Percentiles rank a stretch among this genome's conserved stretches.
These are phyloP conservation scores for Nemania serpens DNA, from an alignment of 2,329 filamentous ascomycete genomes.

Conservation along the genomic window DNA sequence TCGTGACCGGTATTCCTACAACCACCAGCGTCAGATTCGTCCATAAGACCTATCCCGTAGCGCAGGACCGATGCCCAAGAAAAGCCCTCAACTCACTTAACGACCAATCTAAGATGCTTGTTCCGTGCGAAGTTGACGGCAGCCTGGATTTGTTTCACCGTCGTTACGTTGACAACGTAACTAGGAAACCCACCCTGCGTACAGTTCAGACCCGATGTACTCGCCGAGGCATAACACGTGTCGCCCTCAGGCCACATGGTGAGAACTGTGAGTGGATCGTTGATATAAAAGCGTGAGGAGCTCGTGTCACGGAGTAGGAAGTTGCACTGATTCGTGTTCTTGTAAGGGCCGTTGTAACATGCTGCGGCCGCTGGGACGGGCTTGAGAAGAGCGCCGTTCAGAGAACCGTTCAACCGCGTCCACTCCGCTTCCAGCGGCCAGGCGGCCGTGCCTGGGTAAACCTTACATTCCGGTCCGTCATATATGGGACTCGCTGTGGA, in stretches of 20 bases:
- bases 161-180: conserved; percentile 47
- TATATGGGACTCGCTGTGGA: conserved; percentile 32
- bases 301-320: conserved; percentile 39
- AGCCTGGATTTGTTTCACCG: conserved; percentile 45
- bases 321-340: conserved; percentile 38
- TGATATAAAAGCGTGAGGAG: conserved; percentile 40
- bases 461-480: conserved; percentile 38
- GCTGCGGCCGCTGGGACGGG: conserved; percentile 40
- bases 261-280: conserved; percentile 41
- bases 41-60: background rate
- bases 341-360: conserved; percentile 40
- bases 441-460: conserved; percentile 35
- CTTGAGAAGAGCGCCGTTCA: conserved; percentile 41
- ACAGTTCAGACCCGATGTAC: conserved; percentile 36
- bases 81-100: conserved; percentile 40
- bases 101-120: conserved; percentile 44
- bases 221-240: conserved; percentile 41
- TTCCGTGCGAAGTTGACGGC: conserved; percentile 50
- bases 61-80: background rate
- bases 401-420: conserved; percentile 38
- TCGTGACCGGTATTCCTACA: conserved; percentile 53
- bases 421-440: conserved; percentile 42
- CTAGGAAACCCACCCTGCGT: conserved; percentile 45
- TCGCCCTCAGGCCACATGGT: conserved; percentile 45
- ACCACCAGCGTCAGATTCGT: background rate